Conservation (phyloP, 2,329 filamentous ascomycete species). For the Penicillium sp. region DNA sequence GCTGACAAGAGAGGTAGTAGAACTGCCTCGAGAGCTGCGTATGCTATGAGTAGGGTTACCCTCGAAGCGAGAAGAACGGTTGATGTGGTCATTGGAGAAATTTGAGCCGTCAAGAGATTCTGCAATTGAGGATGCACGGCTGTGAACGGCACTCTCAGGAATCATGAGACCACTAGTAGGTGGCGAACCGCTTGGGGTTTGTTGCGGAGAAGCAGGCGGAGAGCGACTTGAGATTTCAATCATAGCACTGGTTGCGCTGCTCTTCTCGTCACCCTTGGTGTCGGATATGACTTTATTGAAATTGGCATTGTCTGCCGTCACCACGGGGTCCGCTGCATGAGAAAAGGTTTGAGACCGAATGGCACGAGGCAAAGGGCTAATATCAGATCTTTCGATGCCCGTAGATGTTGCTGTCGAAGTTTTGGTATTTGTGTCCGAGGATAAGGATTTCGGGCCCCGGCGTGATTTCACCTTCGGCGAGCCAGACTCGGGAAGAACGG, state of each 20-base stretch:
- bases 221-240: constrained; percentile 66
- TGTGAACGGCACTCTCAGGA: constrained; percentile 37
- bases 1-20: constrained; percentile 27
- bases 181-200: constrained; percentile 49
- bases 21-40: constrained; percentile 23
- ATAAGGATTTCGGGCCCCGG: constrained; percentile 29
- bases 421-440: constrained; percentile 20
- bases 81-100: constrained; percentile 21
- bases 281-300: constrained; percentile 63
- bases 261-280: constrained; percentile 56
- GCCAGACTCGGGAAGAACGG: constrained; percentile 28
- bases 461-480: constrained; percentile 27
- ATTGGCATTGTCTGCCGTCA: constrained; percentile 66
- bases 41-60: constrained; percentile 23
- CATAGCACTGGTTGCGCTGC: constrained; percentile 63
- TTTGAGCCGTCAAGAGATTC: constrained; percentile 41
- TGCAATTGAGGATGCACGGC: constrained; percentile 52
- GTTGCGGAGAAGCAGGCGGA: constrained; percentile 54
- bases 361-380: constrained; percentile 52
- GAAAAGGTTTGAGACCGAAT: constrained; percentile 65
- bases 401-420: constrained; percentile 27
- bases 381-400: constrained; percentile 34
- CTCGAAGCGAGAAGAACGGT: constrained; percentile 28
- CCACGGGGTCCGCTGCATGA: constrained; percentile 61
- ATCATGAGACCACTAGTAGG: constrained; percentile 36